These are phyloP conservation scores for Solanum corneliomulleri DNA, from an alignment of 257 asterid species.

Conservation along the genomic window DNA sequence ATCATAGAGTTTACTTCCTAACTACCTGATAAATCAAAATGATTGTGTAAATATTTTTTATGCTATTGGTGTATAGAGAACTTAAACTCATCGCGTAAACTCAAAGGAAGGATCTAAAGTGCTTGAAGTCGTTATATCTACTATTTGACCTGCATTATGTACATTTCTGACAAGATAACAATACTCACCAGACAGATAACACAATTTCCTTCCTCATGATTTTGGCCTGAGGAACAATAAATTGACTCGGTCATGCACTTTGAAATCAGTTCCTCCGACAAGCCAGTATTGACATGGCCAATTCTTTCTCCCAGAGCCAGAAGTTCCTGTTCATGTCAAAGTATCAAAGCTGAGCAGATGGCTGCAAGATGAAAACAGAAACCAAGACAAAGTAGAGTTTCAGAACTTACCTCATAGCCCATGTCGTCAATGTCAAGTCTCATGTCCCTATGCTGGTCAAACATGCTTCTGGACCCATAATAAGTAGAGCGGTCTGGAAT, in stretches of 20 bases:
- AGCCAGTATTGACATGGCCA: slow-evolving; percentile 70
- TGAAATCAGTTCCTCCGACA: slow-evolving; percentile 41
- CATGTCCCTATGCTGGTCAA: slow-evolving; percentile 73
- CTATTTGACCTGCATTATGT: not conserved
- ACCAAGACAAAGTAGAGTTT: not conserved
- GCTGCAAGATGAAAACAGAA: not conserved
- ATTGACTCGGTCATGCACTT: slow-evolving; percentile 44
- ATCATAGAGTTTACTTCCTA: not conserved
- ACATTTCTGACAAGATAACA: not conserved
- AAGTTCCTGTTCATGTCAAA: slow-evolving; percentile 47
- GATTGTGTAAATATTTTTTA: not conserved
- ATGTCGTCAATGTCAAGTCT: slow-evolving; percentile 69
- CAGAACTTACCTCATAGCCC: slow-evolving; percentile 63
- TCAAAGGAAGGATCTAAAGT: not conserved
- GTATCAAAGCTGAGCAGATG: not conserved
- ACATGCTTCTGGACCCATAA: slow-evolving; percentile 39
- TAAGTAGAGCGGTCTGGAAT: slow-evolving; percentile 27
- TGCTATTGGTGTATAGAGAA: not conserved
- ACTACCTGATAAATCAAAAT: not conserved
- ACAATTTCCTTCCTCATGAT: slow-evolving; percentile 45
- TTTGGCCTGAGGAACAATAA: slow-evolving; percentile 40
- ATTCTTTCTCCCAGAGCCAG: slow-evolving; percentile 79
- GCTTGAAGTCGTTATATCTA: not conserved
- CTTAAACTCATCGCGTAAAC: not conserved
- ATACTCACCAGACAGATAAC: slow-evolving; percentile 59